Conservation (phyloP, 352 stramenopile species). For the Pythium aristosporum region DNA sequence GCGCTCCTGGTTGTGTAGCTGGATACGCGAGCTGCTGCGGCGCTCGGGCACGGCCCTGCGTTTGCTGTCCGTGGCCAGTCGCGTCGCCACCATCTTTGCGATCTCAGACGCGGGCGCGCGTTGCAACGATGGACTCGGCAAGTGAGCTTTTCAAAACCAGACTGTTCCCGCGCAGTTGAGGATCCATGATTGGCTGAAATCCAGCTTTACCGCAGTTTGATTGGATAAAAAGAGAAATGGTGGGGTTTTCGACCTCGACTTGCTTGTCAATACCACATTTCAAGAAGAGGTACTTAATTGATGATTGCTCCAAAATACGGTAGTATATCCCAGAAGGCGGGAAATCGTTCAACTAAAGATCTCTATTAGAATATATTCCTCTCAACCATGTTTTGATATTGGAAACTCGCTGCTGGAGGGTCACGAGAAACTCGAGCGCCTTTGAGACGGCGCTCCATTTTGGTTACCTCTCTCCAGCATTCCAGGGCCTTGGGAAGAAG, state of each 20-base stretch:
- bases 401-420: no score
- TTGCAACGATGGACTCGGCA: no score
- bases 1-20: not conserved
- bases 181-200: conserved; percentile 23
- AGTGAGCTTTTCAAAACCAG: not conserved
- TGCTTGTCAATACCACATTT: not conserved
- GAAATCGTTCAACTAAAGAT: not conserved
- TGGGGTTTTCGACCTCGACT: conserved; percentile 16
- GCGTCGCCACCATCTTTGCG: conserved; percentile 17
- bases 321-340: not conserved
- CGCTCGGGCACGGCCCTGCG: conserved; percentile 14
- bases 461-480: no score
- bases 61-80: conserved; percentile 8
- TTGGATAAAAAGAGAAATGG: conserved; percentile 14
- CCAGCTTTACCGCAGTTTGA: not conserved
- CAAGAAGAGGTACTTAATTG: not conserved
- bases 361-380: not conserved
- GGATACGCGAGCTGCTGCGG: conserved; percentile 28
- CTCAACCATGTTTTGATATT: not conserved
- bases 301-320: not conserved
- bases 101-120: no score
- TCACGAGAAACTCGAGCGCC: no score
- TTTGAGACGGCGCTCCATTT: not conserved
- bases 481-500: no score
- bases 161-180: conserved; percentile 20